These are phyloP conservation scores for Alternaria incomplexa DNA, from an alignment of 2,329 filamentous ascomycete species.

Conservation along the genomic window DNA sequence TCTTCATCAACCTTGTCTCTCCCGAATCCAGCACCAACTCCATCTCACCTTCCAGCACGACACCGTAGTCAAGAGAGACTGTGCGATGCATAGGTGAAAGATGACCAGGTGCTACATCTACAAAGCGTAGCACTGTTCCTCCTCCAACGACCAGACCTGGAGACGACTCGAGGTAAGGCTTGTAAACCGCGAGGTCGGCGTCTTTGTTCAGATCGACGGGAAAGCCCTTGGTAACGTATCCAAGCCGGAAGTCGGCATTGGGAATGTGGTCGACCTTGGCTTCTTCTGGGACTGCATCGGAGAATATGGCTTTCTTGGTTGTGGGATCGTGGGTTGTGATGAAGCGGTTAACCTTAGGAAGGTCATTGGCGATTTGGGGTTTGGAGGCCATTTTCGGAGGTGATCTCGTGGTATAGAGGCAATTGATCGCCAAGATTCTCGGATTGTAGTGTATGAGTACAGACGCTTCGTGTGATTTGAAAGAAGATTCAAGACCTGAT, in stretches of 20 bases:
- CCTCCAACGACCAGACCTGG: conserved; percentile 57
- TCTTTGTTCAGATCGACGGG: conserved; percentile 55
- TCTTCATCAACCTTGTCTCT: conserved; percentile 41
- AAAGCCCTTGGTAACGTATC: conserved; percentile 56
- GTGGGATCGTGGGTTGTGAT: conserved; percentile 45
- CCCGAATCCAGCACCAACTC: conserved; percentile 47
- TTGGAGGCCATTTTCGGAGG: conserved; percentile 19
- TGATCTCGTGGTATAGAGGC: not conserved
- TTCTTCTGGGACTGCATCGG: conserved; percentile 31
- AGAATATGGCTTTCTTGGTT: conserved; percentile 45
- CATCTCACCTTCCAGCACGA: conserved; percentile 48
- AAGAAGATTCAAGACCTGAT: not conserved
- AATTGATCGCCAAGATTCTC: not conserved
- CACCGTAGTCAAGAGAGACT: conserved; percentile 47
- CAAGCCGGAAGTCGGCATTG: conserved; percentile 51
- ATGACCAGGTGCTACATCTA: conserved; percentile 40
- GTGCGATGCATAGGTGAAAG: conserved; percentile 49
- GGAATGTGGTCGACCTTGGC: conserved; percentile 27
- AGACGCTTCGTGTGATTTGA: not conserved
- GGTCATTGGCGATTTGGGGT: conserved; percentile 21
- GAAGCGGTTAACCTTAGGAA: conserved; percentile 40
- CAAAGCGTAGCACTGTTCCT: conserved; percentile 54
- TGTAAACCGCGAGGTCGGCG: conserved; percentile 56
- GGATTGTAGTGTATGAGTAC: not conserved
- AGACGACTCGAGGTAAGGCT: conserved; percentile 50